These are phyloP conservation scores for Effrenium voratum DNA, from an alignment of 73 alveolate genomes.

Conservation along the genomic window DNA sequence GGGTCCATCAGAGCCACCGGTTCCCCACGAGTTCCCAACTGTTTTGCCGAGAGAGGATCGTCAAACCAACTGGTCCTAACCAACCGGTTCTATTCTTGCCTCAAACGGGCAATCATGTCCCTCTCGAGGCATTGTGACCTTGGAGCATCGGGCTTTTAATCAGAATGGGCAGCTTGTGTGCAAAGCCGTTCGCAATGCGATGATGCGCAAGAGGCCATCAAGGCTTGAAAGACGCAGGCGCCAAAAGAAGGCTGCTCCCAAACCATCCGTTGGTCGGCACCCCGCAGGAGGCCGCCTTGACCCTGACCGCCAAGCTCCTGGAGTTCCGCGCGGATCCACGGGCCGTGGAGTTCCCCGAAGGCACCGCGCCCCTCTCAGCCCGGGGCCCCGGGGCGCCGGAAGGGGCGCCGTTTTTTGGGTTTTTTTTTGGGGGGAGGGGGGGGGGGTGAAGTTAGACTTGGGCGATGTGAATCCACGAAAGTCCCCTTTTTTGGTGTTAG, in stretches of 20 bases:
- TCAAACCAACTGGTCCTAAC: too few relatives aligned
- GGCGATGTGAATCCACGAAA: background rate
- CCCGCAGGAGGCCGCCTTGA: slow-evolving; percentile 25
- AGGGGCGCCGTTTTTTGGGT: background rate
- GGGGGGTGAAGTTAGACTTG: background rate
- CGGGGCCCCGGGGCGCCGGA: background rate
- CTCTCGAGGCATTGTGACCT: slow-evolving; percentile 87
- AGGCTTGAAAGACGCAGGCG: slow-evolving; percentile 72
- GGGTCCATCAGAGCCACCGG: too few relatives aligned
- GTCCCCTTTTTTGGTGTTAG: too few relatives aligned
- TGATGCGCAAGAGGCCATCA: slow-evolving; percentile 93
- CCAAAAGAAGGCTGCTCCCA: too few relatives aligned
- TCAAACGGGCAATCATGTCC: too few relatives aligned
- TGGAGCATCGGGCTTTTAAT: slow-evolving; percentile 82
- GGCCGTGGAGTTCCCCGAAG: slow-evolving; percentile 43
- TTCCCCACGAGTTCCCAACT: too few relatives aligned
- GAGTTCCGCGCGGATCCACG: slow-evolving; percentile 47
- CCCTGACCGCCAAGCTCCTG: slow-evolving; percentile 46
- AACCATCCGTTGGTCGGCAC: background rate
- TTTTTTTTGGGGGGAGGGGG: background rate
- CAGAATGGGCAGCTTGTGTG: slow-evolving; percentile 92
- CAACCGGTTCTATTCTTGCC: too few relatives aligned
- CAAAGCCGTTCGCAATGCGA: slow-evolving; percentile 88
- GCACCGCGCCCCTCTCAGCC: slow-evolving; percentile 14
- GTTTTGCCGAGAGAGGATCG: too few relatives aligned